These are phyloP conservation scores for Fusarium illudens DNA, from an alignment of 2,329 filamentous ascomycete species.

Conservation along the genomic window DNA sequence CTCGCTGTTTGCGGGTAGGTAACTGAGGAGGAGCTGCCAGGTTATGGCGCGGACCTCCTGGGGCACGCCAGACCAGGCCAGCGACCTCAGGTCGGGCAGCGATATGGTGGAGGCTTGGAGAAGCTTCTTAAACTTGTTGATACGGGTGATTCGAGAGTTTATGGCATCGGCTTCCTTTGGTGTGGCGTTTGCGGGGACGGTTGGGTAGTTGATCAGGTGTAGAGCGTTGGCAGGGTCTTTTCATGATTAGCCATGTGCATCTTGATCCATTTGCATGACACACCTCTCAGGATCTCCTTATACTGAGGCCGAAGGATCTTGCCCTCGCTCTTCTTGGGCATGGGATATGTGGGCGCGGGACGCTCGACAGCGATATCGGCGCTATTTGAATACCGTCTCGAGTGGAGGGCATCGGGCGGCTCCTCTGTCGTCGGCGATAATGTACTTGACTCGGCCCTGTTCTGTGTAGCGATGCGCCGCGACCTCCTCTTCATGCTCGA, in stretches of 20 bases:
- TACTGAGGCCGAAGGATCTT: slow-evolving; percentile 98
- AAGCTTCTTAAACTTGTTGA: slow-evolving; percentile 98
- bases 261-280: slow-evolving; percentile 1
- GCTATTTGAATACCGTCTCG: slow-evolving; percentile 79
- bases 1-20: slow-evolving; percentile 96
- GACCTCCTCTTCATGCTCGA: slow-evolving; percentile 86
- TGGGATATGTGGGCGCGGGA: slow-evolving; percentile 82
- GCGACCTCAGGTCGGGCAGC: slow-evolving; percentile 79
- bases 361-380: slow-evolving; percentile 94
- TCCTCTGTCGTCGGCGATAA: slow-evolving; percentile 50
- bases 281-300: slow-evolving; percentile 88
- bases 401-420: slow-evolving; percentile 50
- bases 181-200: slow-evolving; percentile 75
- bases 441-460: slow-evolving; percentile 42
- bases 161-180: slow-evolving; percentile 87
- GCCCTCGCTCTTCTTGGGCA: slow-evolving; percentile 87
- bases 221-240: slow-evolving; percentile 87
- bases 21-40: slow-evolving; percentile 96
- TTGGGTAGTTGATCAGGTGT: slow-evolving; percentile 89
- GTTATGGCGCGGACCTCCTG: slow-evolving; percentile 97
- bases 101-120: slow-evolving; percentile 92
- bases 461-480: slow-evolving; percentile 59
- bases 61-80: slow-evolving; percentile 94
- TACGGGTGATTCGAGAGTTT: slow-evolving; percentile 87
- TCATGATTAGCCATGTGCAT: slow-evolving; percentile 25